These are phyloP conservation scores for Candida nemodendra DNA, from an alignment of 805 yeast genomes.

Conservation along the genomic window DNA sequence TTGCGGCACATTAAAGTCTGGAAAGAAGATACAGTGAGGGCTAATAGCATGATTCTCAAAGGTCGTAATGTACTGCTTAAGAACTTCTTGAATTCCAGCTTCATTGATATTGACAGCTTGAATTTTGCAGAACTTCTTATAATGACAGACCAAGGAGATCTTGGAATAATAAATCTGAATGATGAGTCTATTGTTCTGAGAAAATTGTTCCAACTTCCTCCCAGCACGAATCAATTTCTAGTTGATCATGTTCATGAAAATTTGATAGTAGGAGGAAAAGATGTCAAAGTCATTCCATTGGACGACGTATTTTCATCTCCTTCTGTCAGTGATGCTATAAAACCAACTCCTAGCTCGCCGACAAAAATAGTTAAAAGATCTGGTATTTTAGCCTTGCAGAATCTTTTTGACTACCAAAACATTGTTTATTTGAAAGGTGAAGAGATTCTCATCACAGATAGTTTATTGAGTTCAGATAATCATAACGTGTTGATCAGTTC, in stretches of 20 bases:
- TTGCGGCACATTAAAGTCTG: slow-evolving; percentile 61
- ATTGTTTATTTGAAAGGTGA: slow-evolving; percentile 38
- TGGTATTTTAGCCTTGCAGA: slow-evolving; percentile 34
- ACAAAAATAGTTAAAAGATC: slow-evolving; percentile 28
- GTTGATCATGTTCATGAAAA: slow-evolving; percentile 19
- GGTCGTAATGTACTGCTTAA: slow-evolving; percentile 65
- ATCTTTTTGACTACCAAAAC: slow-evolving; percentile 22
- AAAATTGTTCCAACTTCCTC: slow-evolving; percentile 21
- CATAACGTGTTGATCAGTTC: slow-evolving; percentile 34
- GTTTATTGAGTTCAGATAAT: slow-evolving; percentile 12
- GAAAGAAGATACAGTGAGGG: slow-evolving; percentile 35
- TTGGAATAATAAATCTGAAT: slow-evolving; percentile 31
- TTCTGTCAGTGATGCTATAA: slow-evolving; percentile 10
- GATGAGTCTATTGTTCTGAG: slow-evolving; percentile 22
- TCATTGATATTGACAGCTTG: slow-evolving; percentile 39
- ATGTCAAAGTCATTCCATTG: slow-evolving; percentile 14
- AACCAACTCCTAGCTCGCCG: slow-evolving; percentile 28
- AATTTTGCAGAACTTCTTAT: slow-evolving; percentile 39
- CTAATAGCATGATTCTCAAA: slow-evolving; percentile 31
- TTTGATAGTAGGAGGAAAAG: slow-evolving; percentile 19
- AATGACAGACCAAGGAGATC: slow-evolving; percentile 33
- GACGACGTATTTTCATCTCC: slow-evolving; percentile 14
- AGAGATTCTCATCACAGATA: slow-evolving; percentile 33
- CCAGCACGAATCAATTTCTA: slow-evolving; percentile 22
- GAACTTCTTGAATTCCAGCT: slow-evolving; percentile 45